A percentile compares a stretch with the other conserved stretches of the same genome.
Evolutionary conservation across 495 filamentous ascomycete genomes (phyloP).

Genomic region (Daldinia decipiens): DNA sequence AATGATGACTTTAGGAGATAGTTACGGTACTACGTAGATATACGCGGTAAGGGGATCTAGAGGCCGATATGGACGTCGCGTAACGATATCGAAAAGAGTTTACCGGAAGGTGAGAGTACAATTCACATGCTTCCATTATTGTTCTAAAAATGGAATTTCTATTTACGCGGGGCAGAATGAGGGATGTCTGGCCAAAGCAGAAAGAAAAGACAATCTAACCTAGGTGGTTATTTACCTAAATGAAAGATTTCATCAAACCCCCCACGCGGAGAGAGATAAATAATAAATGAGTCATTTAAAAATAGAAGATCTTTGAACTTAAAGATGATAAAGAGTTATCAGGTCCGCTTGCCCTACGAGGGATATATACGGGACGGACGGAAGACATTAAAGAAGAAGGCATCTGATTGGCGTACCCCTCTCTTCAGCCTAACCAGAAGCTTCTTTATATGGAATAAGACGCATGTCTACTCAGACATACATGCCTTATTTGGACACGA

Average conservation of each 20-base stretch:
- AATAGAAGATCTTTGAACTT: conserved; percentile 18
- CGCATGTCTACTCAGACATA: conserved; percentile 17
- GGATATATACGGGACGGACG: conserved; percentile 23
- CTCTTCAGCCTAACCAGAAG: conserved; percentile 40
- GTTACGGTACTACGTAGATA: conserved; percentile 4
- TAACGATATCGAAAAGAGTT: neutral
- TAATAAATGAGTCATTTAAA: conserved; percentile 37
- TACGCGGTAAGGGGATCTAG: conserved; percentile 7
- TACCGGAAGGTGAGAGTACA: conserved; percentile 23
- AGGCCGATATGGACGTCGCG: neutral
- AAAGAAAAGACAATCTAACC: conserved; percentile 3
- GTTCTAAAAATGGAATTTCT: conserved; percentile 40
- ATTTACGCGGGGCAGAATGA: conserved; percentile 26
- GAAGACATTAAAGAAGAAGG: conserved; percentile 32
- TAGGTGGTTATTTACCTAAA: neutral
- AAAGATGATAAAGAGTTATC: conserved; percentile 18
- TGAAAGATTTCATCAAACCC: conserved; percentile 4
- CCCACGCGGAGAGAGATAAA: conserved; percentile 29
- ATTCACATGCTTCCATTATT: conserved; percentile 23
- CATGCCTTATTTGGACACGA: neutral
- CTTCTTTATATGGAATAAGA: conserved; percentile 3
- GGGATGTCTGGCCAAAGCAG: neutral
- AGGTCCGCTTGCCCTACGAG: conserved; percentile 6
- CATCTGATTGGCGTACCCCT: conserved; percentile 30
- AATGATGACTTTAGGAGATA: neutral